Evolutionary conservation across 1,284 basidiomycete species (phyloP), one percentile per base, ranked within the genome.

Genomic region (Boletellus sp.): DNA sequence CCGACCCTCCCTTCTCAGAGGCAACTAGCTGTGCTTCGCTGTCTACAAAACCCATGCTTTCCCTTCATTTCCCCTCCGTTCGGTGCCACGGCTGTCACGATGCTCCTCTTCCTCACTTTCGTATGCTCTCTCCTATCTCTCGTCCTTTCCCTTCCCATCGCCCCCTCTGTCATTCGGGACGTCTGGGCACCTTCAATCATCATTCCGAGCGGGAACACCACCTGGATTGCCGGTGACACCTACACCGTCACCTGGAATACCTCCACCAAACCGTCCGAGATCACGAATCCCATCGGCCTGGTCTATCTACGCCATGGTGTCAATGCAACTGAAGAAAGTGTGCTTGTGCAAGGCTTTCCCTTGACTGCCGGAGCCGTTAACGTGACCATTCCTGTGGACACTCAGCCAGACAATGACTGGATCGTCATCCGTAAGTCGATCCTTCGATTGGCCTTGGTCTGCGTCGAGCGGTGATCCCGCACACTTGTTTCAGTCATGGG

Each of bases 241-340:
- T 72, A 72, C 57, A 71, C 62, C 43, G 77, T 82, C 48, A 74
- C 72, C 36, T 82, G 81, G 79, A 60, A 80, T 53, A 69, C 64
- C 4, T 66, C 73, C 7, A 57, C 65, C 37, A 51, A 71, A 11
- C 79, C 80, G 8, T 38, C 42, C 5, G 54, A 78, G 16, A 74
- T 82, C 59, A 80, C 79, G 16, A 81, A 81, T 63, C 57, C 63
- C 26, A 36, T 53, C 12, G 79, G 79, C 16, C 22, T 38, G 47
- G 65, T 81, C 28, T 67, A 69, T 26, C 66, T 81, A 22, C 70
- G 75, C 40, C 66, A 72, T 51, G 63, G 24, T 6, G 21, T 3
- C 13, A 13, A 63, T 35, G 39, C 43, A 11, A 71, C 74, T 8
- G 55, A 63, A 21, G 33, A 55, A 15, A 37, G n/a, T 4, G 60